These are phyloP conservation scores for Bruguiera sexangula DNA, from an alignment of 345 rosid species.

Conservation along the genomic window DNA sequence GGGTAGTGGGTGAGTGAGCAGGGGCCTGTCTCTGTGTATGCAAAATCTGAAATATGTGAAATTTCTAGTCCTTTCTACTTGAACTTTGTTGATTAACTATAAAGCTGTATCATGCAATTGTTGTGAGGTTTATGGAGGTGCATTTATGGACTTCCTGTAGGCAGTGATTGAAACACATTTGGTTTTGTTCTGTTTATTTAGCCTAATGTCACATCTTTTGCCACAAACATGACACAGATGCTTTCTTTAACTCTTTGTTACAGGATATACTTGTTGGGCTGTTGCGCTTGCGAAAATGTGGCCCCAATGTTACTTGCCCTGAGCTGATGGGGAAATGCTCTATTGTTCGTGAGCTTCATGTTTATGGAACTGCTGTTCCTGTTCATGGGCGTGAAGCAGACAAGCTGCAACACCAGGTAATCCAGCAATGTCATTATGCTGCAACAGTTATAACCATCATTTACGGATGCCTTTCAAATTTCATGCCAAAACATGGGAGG, in stretches of 20 bases:
- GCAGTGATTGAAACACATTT: neutral
- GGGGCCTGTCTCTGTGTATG: too few species aligned
- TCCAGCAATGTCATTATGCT: neutral
- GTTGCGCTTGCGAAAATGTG: constrained; percentile 84
- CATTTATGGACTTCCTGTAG: neutral
- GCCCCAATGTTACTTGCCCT: constrained; percentile 79
- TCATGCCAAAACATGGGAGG: too few species aligned
- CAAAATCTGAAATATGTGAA: too few species aligned
- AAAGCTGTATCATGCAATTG: too few species aligned
- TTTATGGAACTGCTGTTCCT: constrained; percentile 99
- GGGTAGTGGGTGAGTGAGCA: neutral
- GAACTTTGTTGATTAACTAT: too few species aligned
- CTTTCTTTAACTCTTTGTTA: constrained; percentile 13
- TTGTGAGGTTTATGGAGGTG: too few species aligned
- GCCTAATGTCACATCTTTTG: neutral
- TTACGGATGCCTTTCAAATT: too few species aligned
- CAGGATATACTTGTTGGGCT: constrained; percentile 98
- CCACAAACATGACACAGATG: neutral
- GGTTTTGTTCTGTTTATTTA: constrained; percentile 3
- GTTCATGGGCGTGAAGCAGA: constrained; percentile 96
- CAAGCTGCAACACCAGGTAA: constrained; percentile 98
- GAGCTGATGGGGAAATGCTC: constrained; percentile 89
- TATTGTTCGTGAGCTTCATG: constrained; percentile 97
- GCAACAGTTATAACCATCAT: too few species aligned
- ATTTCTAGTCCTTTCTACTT: too few species aligned